Evolutionary conservation across 257 asterid species (phyloP).

Genomic region (Cinchona pubescens): DNA sequence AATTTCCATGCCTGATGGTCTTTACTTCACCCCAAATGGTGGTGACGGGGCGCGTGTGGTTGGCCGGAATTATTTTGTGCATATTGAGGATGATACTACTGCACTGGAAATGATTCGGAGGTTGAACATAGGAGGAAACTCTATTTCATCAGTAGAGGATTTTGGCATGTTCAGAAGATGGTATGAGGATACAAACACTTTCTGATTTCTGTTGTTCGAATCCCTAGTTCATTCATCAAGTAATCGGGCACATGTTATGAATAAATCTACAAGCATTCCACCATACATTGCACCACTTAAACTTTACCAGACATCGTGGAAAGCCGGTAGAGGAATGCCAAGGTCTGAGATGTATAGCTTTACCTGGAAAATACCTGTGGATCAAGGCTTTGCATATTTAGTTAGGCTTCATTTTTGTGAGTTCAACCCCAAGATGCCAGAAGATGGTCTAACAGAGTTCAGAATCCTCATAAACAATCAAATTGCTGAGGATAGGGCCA

Average conservation of each 20-base stretch:
- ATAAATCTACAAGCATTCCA: slow-evolving; percentile 8
- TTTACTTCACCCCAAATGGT: background rate
- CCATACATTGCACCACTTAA: slow-evolving; percentile 31
- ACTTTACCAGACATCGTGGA: slow-evolving; percentile 42
- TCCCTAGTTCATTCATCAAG: slow-evolving; percentile 17
- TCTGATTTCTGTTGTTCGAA: slow-evolving; percentile 40
- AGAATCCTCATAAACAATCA: background rate
- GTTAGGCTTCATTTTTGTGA: slow-evolving; percentile 5
- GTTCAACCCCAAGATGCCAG: background rate
- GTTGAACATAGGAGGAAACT: slow-evolving; percentile 16
- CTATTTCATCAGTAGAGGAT: slow-evolving; percentile 18
- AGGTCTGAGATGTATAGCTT: background rate
- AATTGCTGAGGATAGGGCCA: background rate
- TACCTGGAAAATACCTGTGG: background rate
- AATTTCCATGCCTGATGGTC: slow-evolving; percentile 12
- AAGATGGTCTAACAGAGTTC: slow-evolving; percentile 1
- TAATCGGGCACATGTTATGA: slow-evolving; percentile 9
- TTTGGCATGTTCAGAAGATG: slow-evolving; percentile 17
- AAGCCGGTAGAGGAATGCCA: background rate
- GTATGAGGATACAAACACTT: slow-evolving; percentile 34
- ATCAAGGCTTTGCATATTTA: background rate
- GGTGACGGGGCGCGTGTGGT: slow-evolving; percentile 1
- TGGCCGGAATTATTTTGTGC: background rate
- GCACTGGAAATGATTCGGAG: slow-evolving; percentile 19
- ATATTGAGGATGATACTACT: slow-evolving; percentile 16